Base-by-base conservation (phyloP, 2,329 filamentous ascomycete species). In the Zymoseptoria tritici region DNA sequence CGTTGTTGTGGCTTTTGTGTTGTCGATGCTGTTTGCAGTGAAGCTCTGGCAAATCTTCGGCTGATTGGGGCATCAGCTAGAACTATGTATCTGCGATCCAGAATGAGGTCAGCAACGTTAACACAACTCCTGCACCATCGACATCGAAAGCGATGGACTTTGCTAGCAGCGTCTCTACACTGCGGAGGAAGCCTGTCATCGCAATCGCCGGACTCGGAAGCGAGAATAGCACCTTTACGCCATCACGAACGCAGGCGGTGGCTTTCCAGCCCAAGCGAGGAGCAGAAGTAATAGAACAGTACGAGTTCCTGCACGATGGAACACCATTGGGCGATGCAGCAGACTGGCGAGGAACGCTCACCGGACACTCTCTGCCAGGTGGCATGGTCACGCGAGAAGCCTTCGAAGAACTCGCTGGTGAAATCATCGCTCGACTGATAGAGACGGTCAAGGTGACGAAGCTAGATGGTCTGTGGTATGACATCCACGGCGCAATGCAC, bases 401-500 rank as follows among this genome's bases (percentile, higher is more conserved):
- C 9, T 66, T 66, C 54, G 64, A 66, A 57, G 50, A 56, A 31
- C 49, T 66, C 0, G 50, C 62, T 2, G 24, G 19, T 2, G 64
- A 66, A 55, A 60, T 66, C 16, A 19, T 60, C 2, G 16, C 52
- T 11, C 51, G 62, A 11, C 29, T 66, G 4, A 19, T 31, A 9
- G 56, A 54, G 2, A 61, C 57, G 31, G 31, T 49, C 3, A 21
- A 57, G 9, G 22, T 11, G 4, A 55, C 26, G 9, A 54, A 20
- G 21, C 49, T 63, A 1, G 61, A 66, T 55, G 64, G 64, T 8
- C 51, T 66, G 4, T 66, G 63, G 62, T 65, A 56, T 24, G 61
- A 65, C 21, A 65, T 66, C 19, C 64, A 66, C 42, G 64, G 64
- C 13, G 64, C 64, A 4, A 66, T 66, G 64, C 60, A 60, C 54